phyloP scores from a whole-genome alignment of 176 grass and related monocot genomes.

The Bolboschoenus planiculmis region DNA sequence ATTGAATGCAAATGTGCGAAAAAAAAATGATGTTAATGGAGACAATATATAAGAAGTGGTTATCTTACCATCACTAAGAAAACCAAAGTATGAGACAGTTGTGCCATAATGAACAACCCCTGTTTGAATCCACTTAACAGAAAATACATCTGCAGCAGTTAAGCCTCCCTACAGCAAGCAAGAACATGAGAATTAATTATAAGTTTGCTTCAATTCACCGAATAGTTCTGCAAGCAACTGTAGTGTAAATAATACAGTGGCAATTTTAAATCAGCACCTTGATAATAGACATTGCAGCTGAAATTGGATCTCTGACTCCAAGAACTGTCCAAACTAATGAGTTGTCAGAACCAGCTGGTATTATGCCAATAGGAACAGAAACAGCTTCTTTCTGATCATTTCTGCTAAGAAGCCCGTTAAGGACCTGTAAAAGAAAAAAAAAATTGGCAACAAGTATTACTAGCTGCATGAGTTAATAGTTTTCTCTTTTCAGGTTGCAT shows the following conservation, averaged over 20 bases:
- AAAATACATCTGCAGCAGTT: slow-evolving; percentile 68
- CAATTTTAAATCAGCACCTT: slow-evolving; percentile 42
- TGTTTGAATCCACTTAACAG: slow-evolving; percentile 86
- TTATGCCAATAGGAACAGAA: slow-evolving; percentile 95
- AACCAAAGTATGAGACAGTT: slow-evolving; percentile 97
- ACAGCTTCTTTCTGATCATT: slow-evolving; percentile 76
- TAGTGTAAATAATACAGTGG: background rate
- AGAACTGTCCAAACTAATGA: slow-evolving; percentile 96
- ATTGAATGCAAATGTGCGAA: slow-evolving; percentile 4
- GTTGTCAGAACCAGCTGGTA: slow-evolving; percentile 98
- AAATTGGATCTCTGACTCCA: slow-evolving; percentile 94
- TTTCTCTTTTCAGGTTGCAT: background rate
- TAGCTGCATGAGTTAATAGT: background rate
- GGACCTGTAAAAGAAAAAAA: slow-evolving; percentile 47
- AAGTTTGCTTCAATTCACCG: background rate
- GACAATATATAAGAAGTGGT: slow-evolving; percentile 3
- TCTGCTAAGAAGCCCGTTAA: slow-evolving; percentile 95
- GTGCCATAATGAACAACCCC: slow-evolving; percentile 76
- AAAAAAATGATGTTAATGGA: background rate
- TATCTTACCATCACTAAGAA: slow-evolving; percentile 86
- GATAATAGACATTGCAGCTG: slow-evolving; percentile 83
- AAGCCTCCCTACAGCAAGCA: slow-evolving; percentile 57
- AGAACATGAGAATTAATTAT: background rate
- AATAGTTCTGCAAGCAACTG: background rate
- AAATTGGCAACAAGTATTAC: background rate